A percentile compares a stretch with the other conserved stretches of the same genome.
Evolutionary conservation across 2,329 filamentous ascomycete species (phyloP).

Genomic region (Penicillium sp.): DNA sequence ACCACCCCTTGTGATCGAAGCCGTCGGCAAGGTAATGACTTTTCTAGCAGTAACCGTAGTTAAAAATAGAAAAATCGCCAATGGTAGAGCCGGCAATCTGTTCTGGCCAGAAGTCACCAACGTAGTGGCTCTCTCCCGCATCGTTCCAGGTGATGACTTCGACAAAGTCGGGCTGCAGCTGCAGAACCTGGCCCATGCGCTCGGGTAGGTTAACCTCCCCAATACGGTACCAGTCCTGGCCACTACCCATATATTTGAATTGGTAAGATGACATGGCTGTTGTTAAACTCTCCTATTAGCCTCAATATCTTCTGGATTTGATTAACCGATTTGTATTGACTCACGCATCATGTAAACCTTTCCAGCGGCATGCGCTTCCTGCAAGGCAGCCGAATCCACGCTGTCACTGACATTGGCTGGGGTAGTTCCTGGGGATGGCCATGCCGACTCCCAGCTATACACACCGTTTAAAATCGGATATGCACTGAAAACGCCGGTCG

Average conservation of each 20-base stretch:
- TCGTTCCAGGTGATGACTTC: slow-evolving; percentile 46
- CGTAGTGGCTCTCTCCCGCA: slow-evolving; percentile 41
- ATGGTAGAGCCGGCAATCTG: slow-evolving; percentile 23
- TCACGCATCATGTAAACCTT: slow-evolving; percentile 43
- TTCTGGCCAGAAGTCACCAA: slow-evolving; percentile 42
- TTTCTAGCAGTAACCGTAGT: too few species aligned
- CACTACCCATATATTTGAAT: slow-evolving; percentile 34
- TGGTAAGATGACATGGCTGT: slow-evolving; percentile 35
- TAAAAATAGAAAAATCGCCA: too few species aligned
- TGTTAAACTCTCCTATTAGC: not conserved
- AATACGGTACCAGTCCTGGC: slow-evolving; percentile 29
- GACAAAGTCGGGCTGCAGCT: slow-evolving; percentile 38
- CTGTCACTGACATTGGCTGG: slow-evolving; percentile 27
- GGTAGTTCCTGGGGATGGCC: slow-evolving; percentile 25
- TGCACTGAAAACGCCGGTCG: not conserved
- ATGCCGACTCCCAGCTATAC: slow-evolving; percentile 41
- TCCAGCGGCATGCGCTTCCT: slow-evolving; percentile 26
- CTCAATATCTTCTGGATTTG: not conserved
- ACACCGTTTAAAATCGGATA: slow-evolving; percentile 30
- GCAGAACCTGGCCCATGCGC: slow-evolving; percentile 31
- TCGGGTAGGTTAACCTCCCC: slow-evolving; percentile 39
- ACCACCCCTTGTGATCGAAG: slow-evolving; percentile 39
- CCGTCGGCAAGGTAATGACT: too few species aligned
- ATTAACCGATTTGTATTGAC: not conserved
- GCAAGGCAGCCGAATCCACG: slow-evolving; percentile 31